These are phyloP conservation scores for Hemileia vastatrix DNA, from an alignment of 1,284 basidiomycete genomes.

Conservation along the genomic window DNA sequence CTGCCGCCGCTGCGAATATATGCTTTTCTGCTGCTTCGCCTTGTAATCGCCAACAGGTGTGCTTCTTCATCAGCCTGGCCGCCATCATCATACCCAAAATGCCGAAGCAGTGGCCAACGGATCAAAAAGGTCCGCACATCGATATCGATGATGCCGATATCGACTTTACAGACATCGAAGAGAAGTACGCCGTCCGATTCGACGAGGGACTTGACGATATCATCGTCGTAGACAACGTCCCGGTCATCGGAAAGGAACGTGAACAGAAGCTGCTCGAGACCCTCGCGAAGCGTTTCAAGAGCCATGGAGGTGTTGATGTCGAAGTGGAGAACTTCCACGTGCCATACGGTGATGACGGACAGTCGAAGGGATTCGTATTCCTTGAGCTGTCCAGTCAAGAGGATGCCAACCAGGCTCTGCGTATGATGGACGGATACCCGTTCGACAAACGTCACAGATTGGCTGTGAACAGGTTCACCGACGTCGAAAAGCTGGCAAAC, in stretches of 20 bases:
- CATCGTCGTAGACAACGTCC: slow-evolving; percentile 73
- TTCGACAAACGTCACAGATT: slow-evolving; percentile 91
- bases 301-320: slow-evolving; percentile 61
- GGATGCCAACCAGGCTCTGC: slow-evolving; percentile 69
- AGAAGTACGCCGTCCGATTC: slow-evolving; percentile 64
- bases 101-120: too few relatives aligned
- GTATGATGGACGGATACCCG: slow-evolving; percentile 68
- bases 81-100: too few relatives aligned
- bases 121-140: too few relatives aligned
- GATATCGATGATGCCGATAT: slow-evolving; percentile 58
- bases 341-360: slow-evolving; percentile 49
- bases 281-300: slow-evolving; percentile 67
- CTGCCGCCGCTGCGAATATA: too few relatives aligned
- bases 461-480: slow-evolving; percentile 77
- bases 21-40: too few relatives aligned
- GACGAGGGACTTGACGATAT: slow-evolving; percentile 77
- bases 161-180: slow-evolving; percentile 87
- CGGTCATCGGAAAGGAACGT: slow-evolving; percentile 71
- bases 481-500: slow-evolving; percentile 74
- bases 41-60: too few relatives aligned
- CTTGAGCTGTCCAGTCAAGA: slow-evolving; percentile 72
- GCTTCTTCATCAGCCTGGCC: too few relatives aligned
- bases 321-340: slow-evolving; percentile 66
- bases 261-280: slow-evolving; percentile 64
- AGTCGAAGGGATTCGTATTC: too few relatives aligned